Conservation (phyloP, 2,329 filamentous ascomycete genomes). For the Penicillium expansum region DNA sequence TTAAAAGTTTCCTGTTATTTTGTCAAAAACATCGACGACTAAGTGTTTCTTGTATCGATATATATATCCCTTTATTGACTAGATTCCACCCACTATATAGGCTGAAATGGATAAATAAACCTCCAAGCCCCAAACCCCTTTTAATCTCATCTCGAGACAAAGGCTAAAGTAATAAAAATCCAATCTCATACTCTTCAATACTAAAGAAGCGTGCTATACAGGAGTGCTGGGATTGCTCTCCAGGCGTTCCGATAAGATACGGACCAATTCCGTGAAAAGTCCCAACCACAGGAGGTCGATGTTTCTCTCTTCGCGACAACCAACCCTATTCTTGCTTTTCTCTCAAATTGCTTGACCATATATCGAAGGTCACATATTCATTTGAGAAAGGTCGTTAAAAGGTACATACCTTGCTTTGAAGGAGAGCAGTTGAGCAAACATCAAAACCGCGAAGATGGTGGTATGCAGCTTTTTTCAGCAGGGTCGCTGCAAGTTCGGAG, state of each 20-base stretch:
- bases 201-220: not conserved
- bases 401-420: not conserved
- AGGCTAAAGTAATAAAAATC: not conserved
- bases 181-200: not conserved
- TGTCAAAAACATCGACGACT: too few species aligned
- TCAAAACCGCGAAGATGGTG: conserved; percentile 33
- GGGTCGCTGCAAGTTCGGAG: conserved; percentile 64
- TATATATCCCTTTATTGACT: not conserved
- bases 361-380: not conserved
- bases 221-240: not conserved
- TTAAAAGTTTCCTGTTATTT: not conserved
- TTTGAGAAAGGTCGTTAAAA: not conserved
- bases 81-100: not conserved
- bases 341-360: not conserved
- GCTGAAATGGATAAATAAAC: not conserved
- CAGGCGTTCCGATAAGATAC: conserved; percentile 8
- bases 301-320: not conserved
- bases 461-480: conserved; percentile 65
- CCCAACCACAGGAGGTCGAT: conserved; percentile 3
- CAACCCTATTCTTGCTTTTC: not conserved
- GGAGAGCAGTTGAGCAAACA: not conserved
- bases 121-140: too few species aligned
- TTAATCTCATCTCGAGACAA: not conserved
- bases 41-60: not conserved
- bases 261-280: conserved; percentile 2